Evolutionary conservation across 805 yeast genomes (phyloP).

Genomic region (Lipomyces starkeyi): DNA sequence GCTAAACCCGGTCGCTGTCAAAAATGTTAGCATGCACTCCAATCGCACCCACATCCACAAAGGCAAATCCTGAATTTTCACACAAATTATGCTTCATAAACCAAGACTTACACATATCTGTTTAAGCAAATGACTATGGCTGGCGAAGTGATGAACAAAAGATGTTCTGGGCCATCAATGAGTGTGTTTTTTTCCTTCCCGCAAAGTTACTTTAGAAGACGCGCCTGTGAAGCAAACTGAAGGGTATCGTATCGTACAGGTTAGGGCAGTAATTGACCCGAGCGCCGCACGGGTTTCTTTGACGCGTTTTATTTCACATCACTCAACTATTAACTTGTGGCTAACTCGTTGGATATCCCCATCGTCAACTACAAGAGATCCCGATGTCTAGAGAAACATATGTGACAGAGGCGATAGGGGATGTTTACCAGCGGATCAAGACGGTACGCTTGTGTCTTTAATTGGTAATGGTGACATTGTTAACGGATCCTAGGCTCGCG

Average conservation of each 20-base stretch:
- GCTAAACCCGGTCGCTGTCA: not conserved
- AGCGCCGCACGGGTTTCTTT: not conserved
- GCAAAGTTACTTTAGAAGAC: not conserved
- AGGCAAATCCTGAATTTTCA: not conserved
- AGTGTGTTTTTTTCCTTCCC: not conserved
- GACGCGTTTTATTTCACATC: not conserved
- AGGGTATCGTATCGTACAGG: not conserved
- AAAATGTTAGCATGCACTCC: not conserved
- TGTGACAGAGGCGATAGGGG: slow-evolving; percentile 11
- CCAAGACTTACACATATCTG: not conserved
- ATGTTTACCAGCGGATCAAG: slow-evolving; percentile 11
- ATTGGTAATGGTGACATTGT: no score
- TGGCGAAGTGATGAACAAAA: not conserved
- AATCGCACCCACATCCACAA: not conserved
- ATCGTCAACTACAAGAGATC: not conserved
- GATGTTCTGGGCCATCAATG: not conserved
- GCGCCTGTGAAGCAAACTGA: not conserved
- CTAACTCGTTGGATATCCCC: not conserved
- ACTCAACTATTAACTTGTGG: not conserved
- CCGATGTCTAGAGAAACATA: slow-evolving; percentile 18
- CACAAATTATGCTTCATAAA: not conserved
- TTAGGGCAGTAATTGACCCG: not conserved
- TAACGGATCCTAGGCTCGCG: slow-evolving; percentile 45
- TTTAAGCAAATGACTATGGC: not conserved
- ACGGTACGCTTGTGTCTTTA: not conserved